phyloP scores from a whole-genome alignment of 2,329 filamentous ascomycete genomes.

The Acephala macrosclerotiorum region DNA sequence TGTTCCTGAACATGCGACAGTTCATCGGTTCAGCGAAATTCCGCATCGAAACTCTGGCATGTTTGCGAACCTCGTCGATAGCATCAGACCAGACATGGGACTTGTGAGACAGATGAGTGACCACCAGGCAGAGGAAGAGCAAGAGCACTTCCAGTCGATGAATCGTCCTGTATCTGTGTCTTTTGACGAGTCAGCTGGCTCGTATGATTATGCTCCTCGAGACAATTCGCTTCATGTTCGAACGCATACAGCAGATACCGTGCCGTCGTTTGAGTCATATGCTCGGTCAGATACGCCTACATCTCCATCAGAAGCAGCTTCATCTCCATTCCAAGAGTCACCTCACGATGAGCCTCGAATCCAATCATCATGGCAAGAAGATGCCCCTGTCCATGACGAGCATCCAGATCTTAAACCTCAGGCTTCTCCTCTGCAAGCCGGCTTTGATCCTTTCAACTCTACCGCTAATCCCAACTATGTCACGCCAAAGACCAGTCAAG shows the following conservation, averaged over 20 bases:
- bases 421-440: conserved; percentile 26
- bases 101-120: conserved; percentile 15
- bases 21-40: conserved; percentile 19
- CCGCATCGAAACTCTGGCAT: conserved; percentile 17
- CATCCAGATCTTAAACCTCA: conserved; percentile 23
- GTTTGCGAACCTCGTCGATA: conserved; percentile 27
- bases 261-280: conserved; percentile 37
- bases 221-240: conserved; percentile 25
- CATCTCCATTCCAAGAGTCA: conserved; percentile 24
- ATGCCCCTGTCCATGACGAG: conserved; percentile 16
- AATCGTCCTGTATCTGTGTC: not conserved
- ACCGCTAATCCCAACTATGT: conserved; percentile 31
- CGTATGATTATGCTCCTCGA: not conserved
- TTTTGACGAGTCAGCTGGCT: not conserved
- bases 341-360: conserved; percentile 28
- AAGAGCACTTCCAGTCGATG: not conserved
- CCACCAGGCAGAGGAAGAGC: conserved; percentile 4
- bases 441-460: conserved; percentile 34
- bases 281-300: conserved; percentile 34
- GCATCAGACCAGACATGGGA: conserved; percentile 24
- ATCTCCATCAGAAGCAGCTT: conserved; percentile 32
- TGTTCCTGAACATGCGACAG: conserved; percentile 16
- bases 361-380: conserved; percentile 25
- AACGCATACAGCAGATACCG: conserved; percentile 37
- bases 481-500: conserved; percentile 23